Evolutionary conservation across 257 asterid species (phyloP).

Genomic region (Cinchona pubescens): DNA sequence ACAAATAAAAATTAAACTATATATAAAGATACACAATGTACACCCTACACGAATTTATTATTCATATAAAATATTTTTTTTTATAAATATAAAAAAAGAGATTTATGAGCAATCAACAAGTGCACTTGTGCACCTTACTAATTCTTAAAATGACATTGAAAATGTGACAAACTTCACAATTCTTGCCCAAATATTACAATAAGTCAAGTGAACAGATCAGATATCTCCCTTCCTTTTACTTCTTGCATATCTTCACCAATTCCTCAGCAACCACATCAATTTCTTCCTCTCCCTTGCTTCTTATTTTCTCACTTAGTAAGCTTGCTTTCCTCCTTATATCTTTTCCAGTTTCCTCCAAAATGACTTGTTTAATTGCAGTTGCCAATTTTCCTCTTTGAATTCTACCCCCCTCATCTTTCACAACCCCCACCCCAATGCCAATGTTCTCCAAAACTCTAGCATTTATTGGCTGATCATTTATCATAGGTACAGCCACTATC

Average conservation of each 20-base stretch:
- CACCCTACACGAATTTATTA: too few relatives aligned
- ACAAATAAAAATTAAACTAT: too few relatives aligned
- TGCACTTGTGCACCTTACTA: too few relatives aligned
- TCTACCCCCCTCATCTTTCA: constrained; percentile 26
- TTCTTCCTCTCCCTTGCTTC: constrained; percentile 35
- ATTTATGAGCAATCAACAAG: too few relatives aligned
- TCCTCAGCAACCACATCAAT: constrained; percentile 36
- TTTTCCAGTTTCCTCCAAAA: constrained; percentile 28
- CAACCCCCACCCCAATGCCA: constrained; percentile 33
- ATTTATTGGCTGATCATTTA: constrained; percentile 42
- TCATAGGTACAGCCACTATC: constrained; percentile 49
- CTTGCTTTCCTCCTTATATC: constrained; percentile 20
- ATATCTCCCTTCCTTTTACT: neutral
- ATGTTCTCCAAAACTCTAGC: constrained; percentile 29
- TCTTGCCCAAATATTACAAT: too few relatives aligned
- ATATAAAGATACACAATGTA: too few relatives aligned
- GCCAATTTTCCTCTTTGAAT: constrained; percentile 27
- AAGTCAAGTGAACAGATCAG: neutral
- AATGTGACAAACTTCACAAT: neutral
- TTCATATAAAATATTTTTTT: too few relatives aligned
- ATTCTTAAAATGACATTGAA: too few relatives aligned
- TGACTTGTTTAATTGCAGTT: constrained; percentile 20
- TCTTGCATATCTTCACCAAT: constrained; percentile 25
- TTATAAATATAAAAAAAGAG: too few relatives aligned
- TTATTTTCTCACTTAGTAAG: constrained; percentile 30